Evolutionary conservation across 108 stramenopile genomes (phyloP).

Genomic region (Seminavis robusta): DNA sequence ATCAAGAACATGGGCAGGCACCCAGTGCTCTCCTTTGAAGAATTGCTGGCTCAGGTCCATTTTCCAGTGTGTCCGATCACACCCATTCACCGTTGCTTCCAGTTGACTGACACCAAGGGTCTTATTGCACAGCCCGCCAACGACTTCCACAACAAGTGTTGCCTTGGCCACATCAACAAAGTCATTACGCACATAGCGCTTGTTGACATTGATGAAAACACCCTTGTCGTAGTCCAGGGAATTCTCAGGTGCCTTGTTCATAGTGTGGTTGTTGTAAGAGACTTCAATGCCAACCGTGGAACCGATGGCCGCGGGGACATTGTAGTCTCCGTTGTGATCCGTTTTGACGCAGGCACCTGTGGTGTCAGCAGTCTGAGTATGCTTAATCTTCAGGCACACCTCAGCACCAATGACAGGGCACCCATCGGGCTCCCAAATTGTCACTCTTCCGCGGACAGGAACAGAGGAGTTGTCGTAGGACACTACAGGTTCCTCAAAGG

Average conservation of each 20-base stretch:
- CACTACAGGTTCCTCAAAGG: neutral
- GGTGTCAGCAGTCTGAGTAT: constrained; percentile 2
- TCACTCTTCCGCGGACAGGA: constrained; percentile 2
- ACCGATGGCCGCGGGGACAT: neutral
- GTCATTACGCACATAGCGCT: neutral
- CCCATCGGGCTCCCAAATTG: neutral
- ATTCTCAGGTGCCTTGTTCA: neutral
- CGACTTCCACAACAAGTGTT: neutral
- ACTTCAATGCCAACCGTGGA: neutral
- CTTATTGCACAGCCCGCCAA: neutral
- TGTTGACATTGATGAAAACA: neutral
- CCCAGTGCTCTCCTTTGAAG: neutral
- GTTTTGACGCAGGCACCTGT: neutral
- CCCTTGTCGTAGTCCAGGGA: neutral
- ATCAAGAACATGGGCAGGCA: neutral
- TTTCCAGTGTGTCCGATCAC: constrained; percentile 8
- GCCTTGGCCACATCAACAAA: neutral
- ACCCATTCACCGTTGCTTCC: neutral
- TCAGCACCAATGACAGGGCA: constrained; percentile 2
- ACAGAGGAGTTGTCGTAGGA: neutral
- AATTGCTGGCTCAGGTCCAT: neutral
- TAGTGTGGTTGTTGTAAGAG: neutral
- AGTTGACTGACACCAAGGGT: constrained; percentile 1
- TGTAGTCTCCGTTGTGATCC: neutral
- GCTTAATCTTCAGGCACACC: neutral